These are phyloP conservation scores for Mortierella sp. DNA, from an alignment of 371 early-diverging fungal species.

Conservation along the genomic window DNA sequence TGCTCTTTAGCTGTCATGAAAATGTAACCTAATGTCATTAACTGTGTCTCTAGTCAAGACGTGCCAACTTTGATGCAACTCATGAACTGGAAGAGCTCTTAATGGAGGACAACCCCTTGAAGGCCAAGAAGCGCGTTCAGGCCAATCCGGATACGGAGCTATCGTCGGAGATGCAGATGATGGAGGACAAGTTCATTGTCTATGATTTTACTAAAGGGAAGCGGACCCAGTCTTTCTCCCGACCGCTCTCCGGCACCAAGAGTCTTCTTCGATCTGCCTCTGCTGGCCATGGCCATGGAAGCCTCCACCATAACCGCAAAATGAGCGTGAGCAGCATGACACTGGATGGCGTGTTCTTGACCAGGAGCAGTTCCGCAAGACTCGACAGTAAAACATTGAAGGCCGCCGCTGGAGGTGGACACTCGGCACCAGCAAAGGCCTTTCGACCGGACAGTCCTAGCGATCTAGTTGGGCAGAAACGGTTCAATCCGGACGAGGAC, in stretches of 20 bases:
- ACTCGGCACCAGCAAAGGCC: constrained; percentile 3
- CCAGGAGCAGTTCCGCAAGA: constrained; percentile 24
- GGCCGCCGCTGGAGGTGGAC: neutral
- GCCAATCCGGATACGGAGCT: constrained; percentile 53
- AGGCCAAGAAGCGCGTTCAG: constrained; percentile 57
- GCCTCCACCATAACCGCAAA: constrained; percentile 13
- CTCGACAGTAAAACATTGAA: constrained; percentile 28
- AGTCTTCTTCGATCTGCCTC: constrained; percentile 16
- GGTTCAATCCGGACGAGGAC: constrained; percentile 48
- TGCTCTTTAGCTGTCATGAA: neutral
- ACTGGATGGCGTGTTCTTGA: constrained; percentile 19
- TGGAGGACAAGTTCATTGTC: constrained; percentile 71
- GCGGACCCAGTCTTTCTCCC: constrained; percentile 16
- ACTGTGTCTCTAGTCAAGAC: constrained; percentile 58
- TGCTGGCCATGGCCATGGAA: neutral
- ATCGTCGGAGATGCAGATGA: constrained; percentile 62
- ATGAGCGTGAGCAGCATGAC: constrained; percentile 30
- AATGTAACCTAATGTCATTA: neutral
- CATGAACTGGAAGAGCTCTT: constrained; percentile 94
- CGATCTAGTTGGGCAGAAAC: constrained; percentile 31
- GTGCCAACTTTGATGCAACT: constrained; percentile 92
- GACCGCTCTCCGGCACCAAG: constrained; percentile 4
- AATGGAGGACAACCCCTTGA: constrained; percentile 86
- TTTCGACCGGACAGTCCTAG: constrained; percentile 34
- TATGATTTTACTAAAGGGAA: constrained; percentile 71